Evolutionary conservation across 768 basidiomycete genomes (phyloP).

Genomic region (Tricholomella constricta): DNA sequence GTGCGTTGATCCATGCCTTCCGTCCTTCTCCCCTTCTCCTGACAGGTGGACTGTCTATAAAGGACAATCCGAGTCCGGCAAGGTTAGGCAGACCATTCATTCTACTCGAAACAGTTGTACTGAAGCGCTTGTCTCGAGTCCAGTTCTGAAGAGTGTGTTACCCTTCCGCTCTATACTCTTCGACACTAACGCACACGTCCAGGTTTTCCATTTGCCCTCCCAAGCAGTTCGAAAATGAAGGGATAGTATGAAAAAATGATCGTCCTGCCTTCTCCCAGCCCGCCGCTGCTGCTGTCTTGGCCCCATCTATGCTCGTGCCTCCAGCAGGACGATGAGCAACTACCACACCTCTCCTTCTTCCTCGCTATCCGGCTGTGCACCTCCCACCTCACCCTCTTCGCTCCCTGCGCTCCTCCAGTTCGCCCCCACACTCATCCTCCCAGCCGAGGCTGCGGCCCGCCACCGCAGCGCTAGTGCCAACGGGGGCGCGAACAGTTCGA

Average conservation of each 20-base stretch:
- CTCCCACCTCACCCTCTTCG: too few relatives aligned
- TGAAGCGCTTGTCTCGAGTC: conserved; percentile 31
- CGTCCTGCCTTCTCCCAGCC: too few relatives aligned
- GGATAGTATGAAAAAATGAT: conserved; percentile 60
- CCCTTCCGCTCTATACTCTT: neutral
- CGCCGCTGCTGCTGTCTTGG: too few relatives aligned
- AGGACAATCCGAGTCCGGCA: conserved; percentile 67
- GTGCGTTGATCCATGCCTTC: conserved; percentile 20
- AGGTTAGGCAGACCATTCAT: conserved; percentile 33
- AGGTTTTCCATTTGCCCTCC: conserved; percentile 77
- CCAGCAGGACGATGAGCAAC: too few relatives aligned
- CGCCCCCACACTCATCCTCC: too few relatives aligned
- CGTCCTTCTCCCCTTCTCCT: neutral
- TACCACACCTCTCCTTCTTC: too few relatives aligned
- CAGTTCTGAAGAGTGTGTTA: conserved; percentile 47
- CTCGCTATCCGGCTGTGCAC: too few relatives aligned
- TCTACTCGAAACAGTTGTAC: neutral
- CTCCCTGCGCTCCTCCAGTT: too few relatives aligned
- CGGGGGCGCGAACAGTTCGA: too few relatives aligned
- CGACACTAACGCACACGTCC: neutral
- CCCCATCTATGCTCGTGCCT: too few relatives aligned
- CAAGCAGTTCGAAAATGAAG: conserved; percentile 57
- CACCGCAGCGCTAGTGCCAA: too few relatives aligned
- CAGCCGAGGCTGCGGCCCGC: too few relatives aligned
- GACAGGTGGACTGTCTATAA: neutral